A percentile compares a stretch with the other conserved stretches of the same genome.
Evolutionary conservation across 1,139 yeast species (phyloP).

Genomic region (Candida glucosophila): DNA sequence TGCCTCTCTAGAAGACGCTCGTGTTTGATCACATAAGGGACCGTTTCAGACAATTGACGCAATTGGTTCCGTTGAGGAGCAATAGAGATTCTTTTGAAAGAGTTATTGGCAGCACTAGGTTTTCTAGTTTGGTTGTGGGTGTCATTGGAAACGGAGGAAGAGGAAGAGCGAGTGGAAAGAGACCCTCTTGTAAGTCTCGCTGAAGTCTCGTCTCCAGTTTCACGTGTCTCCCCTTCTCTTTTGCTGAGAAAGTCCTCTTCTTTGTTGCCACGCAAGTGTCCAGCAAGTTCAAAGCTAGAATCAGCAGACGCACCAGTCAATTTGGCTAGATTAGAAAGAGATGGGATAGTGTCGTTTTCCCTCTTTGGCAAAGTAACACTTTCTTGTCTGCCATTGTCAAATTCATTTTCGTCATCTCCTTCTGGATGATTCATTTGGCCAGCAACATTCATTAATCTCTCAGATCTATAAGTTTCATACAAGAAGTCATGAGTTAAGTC

Average conservation of each 20-base stretch:
- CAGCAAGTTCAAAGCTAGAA: too few species aligned
- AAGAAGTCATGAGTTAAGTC: slow-evolving; percentile 88
- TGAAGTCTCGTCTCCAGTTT: slow-evolving; percentile 16
- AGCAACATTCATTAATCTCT: slow-evolving; percentile 52
- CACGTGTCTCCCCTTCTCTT: too few species aligned
- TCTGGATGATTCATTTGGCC: slow-evolving; percentile 18
- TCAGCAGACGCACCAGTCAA: too few species aligned
- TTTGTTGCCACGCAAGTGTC: too few species aligned
- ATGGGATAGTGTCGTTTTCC: slow-evolving; percentile 41
- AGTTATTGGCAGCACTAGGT: slow-evolving; percentile 33
- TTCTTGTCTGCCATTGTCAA: slow-evolving; percentile 2
- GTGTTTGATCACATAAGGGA: slow-evolving; percentile 71
- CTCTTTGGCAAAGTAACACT: slow-evolving; percentile 1
- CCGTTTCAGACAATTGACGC: slow-evolving; percentile 72
- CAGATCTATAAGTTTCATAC: slow-evolving; percentile 90
- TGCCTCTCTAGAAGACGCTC: slow-evolving; percentile 69
- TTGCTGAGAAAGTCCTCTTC: slow-evolving; percentile 15
- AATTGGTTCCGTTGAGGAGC: slow-evolving; percentile 60
- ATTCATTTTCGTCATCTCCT: slow-evolving; percentile 16
- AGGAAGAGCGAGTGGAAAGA: slow-evolving; percentile 23
- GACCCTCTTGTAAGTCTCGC: slow-evolving; percentile 23
- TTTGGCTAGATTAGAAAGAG: slow-evolving; percentile 58
- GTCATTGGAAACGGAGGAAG: slow-evolving; percentile 24
- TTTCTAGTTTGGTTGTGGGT: too few species aligned
- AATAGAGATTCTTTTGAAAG: slow-evolving; percentile 49